Percentiles rank a stretch among this genome's conserved stretches.
Evolutionary conservation across 768 basidiomycete genomes (phyloP).

Genomic region (Pluteus cervinus): DNA sequence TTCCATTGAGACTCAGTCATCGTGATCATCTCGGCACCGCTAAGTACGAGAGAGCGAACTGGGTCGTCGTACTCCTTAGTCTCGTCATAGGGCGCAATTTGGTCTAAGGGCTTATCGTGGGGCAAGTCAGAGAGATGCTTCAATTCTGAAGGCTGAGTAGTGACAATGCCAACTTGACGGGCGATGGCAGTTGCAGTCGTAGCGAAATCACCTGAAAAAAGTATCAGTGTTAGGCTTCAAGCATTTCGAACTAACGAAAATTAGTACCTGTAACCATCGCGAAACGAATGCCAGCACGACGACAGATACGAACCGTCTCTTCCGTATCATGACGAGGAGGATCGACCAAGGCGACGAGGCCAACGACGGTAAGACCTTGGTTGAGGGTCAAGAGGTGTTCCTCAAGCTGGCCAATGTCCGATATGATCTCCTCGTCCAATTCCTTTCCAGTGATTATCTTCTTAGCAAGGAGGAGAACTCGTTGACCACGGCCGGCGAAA

Average conservation of each 20-base stretch:
- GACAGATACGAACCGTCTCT: conserved; percentile 43
- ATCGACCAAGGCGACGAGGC: conserved; percentile 56
- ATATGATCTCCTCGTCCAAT: conserved; percentile 30
- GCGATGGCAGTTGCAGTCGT: conserved; percentile 61
- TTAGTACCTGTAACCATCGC: conserved; percentile 52
- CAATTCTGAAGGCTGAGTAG: conserved; percentile 26
- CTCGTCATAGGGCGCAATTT: no score
- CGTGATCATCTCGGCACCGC: no score
- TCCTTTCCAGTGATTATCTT: conserved; percentile 27
- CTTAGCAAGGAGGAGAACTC: conserved; percentile 57
- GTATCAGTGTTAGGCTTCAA: background rate
- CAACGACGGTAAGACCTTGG: conserved; percentile 44
- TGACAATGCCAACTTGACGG: conserved; percentile 52
- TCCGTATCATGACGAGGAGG: conserved; percentile 51
- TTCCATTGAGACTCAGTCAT: no score
- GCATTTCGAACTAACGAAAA: background rate
- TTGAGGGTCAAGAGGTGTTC: no score
- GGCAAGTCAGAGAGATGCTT: conserved; percentile 33
- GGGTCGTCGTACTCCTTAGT: no score
- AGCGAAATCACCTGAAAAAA: conserved; percentile 41
- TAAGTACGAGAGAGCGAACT: no score
- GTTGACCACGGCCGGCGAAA: conserved; percentile 48
- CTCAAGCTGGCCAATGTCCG: conserved; percentile 35
- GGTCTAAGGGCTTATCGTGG: no score
- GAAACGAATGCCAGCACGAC: conserved; percentile 54